Conservation (phyloP, 805 yeast genomes). For the Wickerhamiella parazyma region DNA sequence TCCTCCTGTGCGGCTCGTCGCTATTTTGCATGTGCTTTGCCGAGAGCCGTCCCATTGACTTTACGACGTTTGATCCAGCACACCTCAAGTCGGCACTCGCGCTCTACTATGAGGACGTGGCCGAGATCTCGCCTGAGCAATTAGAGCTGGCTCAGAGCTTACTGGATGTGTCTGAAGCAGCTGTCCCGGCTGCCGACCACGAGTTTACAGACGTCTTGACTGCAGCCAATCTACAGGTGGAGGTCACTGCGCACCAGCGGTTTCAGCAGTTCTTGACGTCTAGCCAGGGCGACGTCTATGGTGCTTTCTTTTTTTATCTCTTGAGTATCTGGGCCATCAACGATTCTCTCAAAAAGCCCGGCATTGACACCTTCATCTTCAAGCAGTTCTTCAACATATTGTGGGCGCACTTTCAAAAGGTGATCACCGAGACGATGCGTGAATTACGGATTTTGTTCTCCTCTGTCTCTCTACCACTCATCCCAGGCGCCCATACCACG, state of each 20-base stretch:
- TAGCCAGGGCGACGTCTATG: slow-evolving; percentile 11
- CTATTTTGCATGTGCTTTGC: slow-evolving; percentile 6
- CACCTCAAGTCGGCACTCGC: background rate
- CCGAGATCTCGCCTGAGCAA: background rate
- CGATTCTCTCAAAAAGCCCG: slow-evolving; percentile 5
- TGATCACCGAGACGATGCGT: slow-evolving; percentile 8
- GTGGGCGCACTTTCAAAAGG: slow-evolving; percentile 13
- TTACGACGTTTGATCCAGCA: background rate
- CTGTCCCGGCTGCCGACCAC: background rate
- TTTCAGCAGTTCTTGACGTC: slow-evolving; percentile 5
- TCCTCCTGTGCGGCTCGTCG: slow-evolving; percentile 13
- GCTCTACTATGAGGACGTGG: slow-evolving; percentile 1
- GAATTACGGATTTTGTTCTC: slow-evolving; percentile 1
- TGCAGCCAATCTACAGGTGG: background rate
- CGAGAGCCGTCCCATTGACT: background rate
- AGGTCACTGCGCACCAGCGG: background rate
- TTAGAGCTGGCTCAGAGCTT: background rate
- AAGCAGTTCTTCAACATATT: slow-evolving; percentile 10
- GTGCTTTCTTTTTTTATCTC: slow-evolving; percentile 11
- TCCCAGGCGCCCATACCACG: background rate
- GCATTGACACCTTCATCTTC: background rate
- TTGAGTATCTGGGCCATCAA: slow-evolving; percentile 2
- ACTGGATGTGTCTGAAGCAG: background rate
- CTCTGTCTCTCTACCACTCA: background rate
- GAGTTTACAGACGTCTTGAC: slow-evolving; percentile 1